Evolutionary conservation across 2,329 filamentous ascomycete genomes (phyloP).

Genomic region (Ampelomyces quisqualis): DNA sequence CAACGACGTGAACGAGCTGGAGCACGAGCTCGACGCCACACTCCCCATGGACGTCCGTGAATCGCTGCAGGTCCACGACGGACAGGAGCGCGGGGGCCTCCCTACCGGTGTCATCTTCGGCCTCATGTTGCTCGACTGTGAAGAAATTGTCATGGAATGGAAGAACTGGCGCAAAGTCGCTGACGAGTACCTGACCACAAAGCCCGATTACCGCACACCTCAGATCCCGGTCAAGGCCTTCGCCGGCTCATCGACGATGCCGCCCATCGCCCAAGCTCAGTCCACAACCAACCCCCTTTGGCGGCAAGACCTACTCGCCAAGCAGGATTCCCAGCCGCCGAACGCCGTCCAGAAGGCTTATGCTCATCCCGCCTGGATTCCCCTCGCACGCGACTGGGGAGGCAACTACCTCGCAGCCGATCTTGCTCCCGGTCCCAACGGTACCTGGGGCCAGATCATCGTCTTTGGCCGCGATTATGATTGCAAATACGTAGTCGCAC

Average conservation of each 20-base stretch:
- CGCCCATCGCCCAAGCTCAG: constrained; percentile 55
- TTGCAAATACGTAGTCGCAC: constrained; percentile 93
- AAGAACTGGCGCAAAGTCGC: constrained; percentile 94
- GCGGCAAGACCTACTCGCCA: constrained; percentile 79
- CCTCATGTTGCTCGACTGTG: constrained; percentile 93
- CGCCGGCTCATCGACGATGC: constrained; percentile 69
- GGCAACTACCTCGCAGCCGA: constrained; percentile 97
- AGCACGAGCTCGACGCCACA: constrained; percentile 92
- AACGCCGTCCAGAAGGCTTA: constrained; percentile 90
- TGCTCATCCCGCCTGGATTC: constrained; percentile 92
- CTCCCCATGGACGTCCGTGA: constrained; percentile 92
- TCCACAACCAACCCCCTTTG: constrained; percentile 65
- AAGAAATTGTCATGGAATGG: constrained; percentile 98
- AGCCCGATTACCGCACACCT: constrained; percentile 58
- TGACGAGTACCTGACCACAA: constrained; percentile 74
- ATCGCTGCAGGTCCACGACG: constrained; percentile 86
- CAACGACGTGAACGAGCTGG: constrained; percentile 95
- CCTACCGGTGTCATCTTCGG: constrained; percentile 93
- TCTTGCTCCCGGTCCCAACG: constrained; percentile 82
- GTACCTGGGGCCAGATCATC: constrained; percentile 95
- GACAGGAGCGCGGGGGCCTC: constrained; percentile 89
- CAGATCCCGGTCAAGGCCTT: constrained; percentile 70
- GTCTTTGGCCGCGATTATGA: constrained; percentile 97
- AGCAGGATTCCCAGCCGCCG: constrained; percentile 84
- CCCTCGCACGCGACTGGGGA: constrained; percentile 94